A percentile compares a stretch with the other conserved stretches of the same genome.
These are phyloP conservation scores for Silene noctiflora DNA, from an alignment of 179 eudicot genomes.

Conservation along the genomic window DNA sequence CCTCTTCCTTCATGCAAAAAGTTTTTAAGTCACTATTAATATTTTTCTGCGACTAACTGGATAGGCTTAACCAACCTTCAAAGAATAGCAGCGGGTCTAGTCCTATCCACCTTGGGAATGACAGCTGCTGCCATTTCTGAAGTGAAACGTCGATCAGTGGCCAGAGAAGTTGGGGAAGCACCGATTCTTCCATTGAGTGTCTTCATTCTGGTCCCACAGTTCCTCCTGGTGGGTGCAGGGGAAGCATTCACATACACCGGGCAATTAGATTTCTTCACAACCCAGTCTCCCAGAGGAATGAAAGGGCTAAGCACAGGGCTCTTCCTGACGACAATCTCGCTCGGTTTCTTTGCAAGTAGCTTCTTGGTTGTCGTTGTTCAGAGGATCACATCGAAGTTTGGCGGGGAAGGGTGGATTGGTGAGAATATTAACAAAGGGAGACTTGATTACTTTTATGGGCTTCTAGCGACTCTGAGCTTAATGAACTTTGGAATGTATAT, in stretches of 20 bases:
- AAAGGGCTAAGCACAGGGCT: constrained; percentile 28
- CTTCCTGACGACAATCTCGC: constrained; percentile 19
- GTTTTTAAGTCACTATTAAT: background rate
- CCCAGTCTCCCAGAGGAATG: constrained; percentile 21
- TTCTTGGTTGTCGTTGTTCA: constrained; percentile 22
- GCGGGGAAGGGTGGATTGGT: constrained; percentile 23
- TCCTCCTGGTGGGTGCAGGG: constrained; percentile 24
- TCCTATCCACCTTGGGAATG: constrained; percentile 23
- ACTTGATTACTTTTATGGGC: constrained; percentile 26
- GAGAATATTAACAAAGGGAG: constrained; percentile 20
- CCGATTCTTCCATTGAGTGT: constrained; percentile 23
- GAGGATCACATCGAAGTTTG: constrained; percentile 19
- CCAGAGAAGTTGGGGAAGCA: constrained; percentile 9
- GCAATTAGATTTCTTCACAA: constrained; percentile 25
- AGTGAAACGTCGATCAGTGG: constrained; percentile 20
- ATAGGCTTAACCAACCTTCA: constrained; percentile 27
- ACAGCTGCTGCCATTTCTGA: constrained; percentile 20
- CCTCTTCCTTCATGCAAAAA: background rate
- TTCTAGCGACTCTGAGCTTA: constrained; percentile 17
- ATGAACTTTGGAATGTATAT: constrained; percentile 21
- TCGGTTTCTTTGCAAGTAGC: constrained; percentile 20
- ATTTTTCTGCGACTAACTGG: background rate
- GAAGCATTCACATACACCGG: constrained; percentile 30
- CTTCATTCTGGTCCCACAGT: constrained; percentile 24
- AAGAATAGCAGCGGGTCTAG: constrained; percentile 19